These are phyloP conservation scores for Xylaria digitata DNA, from an alignment of 2,329 filamentous ascomycete genomes.

Conservation along the genomic window DNA sequence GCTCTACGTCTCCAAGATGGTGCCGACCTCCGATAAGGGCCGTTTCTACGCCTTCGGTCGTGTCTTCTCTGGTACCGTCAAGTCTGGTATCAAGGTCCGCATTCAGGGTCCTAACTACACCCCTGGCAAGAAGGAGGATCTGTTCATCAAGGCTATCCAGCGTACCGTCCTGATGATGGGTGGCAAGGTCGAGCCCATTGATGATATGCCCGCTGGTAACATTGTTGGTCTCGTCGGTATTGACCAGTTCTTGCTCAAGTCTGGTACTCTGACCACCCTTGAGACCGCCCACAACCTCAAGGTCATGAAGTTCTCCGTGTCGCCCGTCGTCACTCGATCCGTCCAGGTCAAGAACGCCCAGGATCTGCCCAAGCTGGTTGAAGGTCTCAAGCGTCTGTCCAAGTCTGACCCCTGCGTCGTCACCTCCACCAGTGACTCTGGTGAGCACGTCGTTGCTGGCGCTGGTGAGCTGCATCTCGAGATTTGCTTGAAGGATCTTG, in stretches of 20 bases:
- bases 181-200: conserved; percentile 97
- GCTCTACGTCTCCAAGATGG: conserved; percentile 99
- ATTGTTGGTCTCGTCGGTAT: conserved; percentile 99
- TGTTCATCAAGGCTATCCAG: conserved; percentile 99
- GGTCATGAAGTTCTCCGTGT: conserved; percentile 99
- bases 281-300: conserved; percentile 99
- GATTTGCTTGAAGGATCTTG: conserved; percentile 99
- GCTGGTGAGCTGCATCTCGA: conserved; percentile 99
- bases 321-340: conserved; percentile 96
- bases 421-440: conserved; percentile 87
- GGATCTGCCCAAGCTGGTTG: conserved; percentile 99
- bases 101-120: conserved; percentile 99
- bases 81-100: conserved; percentile 98
- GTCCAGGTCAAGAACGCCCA: conserved; percentile 99
- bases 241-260: conserved; percentile 99
- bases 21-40: conserved; percentile 98
- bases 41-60: conserved; percentile 99
- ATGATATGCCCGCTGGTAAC: conserved; percentile 99
- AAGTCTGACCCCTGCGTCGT: conserved; percentile 99
- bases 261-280: conserved; percentile 96
- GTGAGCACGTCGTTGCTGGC: conserved; percentile 99
- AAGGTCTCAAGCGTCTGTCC: conserved; percentile 99
- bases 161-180: conserved; percentile 99
- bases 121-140: conserved; percentile 97
- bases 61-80: conserved; percentile 99